Evolutionary conservation across 148 eudicot genomes (phyloP).

Genomic region (Rhododendron henanense): DNA sequence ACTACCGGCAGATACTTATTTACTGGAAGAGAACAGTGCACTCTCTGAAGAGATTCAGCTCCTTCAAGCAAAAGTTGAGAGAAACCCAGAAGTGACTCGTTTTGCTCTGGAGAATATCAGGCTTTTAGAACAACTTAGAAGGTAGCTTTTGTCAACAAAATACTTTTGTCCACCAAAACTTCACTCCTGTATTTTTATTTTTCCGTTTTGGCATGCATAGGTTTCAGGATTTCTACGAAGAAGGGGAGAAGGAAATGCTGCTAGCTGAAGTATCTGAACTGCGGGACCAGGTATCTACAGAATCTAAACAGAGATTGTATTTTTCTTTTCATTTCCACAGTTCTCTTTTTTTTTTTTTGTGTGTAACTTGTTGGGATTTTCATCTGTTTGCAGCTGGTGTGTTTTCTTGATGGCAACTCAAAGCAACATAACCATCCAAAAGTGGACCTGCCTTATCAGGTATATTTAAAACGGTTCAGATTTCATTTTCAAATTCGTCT

Average conservation of each 20-base stretch:
- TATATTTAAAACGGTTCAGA: slow-evolving; percentile 9
- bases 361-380: slow-evolving; percentile 2
- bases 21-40: slow-evolving; percentile 73
- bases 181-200: background rate
- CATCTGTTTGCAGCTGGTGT: slow-evolving; percentile 51
- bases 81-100: slow-evolving; percentile 95
- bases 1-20: slow-evolving; percentile 61
- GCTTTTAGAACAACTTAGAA: slow-evolving; percentile 78
- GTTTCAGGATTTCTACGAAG: slow-evolving; percentile 91
- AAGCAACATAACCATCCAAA: slow-evolving; percentile 35
- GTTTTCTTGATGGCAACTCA: slow-evolving; percentile 38
- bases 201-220: slow-evolving; percentile 30
- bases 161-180: background rate
- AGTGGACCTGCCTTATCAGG: slow-evolving; percentile 33
- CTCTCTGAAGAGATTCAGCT: slow-evolving; percentile 72
- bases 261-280: slow-evolving; percentile 79
- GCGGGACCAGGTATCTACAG: slow-evolving; percentile 62
- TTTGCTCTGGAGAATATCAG: slow-evolving; percentile 89
- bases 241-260: slow-evolving; percentile 91
- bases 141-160: slow-evolving; percentile 30
- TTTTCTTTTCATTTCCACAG: background rate
- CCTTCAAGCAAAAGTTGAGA: slow-evolving; percentile 73
- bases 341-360: background rate
- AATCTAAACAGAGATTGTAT: background rate
- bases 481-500: background rate